A percentile compares a stretch with the other conserved stretches of the same genome.
These are phyloP conservation scores for Parathielavia appendiculata DNA, from an alignment of 495 filamentous ascomycete species.

Conservation along the genomic window DNA sequence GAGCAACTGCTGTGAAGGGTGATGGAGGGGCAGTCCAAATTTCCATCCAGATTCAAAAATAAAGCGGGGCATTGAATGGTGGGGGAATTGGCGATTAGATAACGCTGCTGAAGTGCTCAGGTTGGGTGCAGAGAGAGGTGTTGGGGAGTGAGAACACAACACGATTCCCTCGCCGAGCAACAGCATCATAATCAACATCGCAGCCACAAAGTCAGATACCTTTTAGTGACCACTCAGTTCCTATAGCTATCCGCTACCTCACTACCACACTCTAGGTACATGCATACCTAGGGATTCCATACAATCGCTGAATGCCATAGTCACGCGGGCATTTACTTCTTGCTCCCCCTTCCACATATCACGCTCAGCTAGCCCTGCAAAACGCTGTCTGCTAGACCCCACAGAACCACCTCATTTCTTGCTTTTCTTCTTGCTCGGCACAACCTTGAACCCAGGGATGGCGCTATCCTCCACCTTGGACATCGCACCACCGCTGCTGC, in stretches of 20 bases:
- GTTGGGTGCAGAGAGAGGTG: neutral
- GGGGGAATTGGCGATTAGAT: conserved; percentile 23
- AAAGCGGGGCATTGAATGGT: conserved; percentile 26
- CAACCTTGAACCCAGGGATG: conserved; percentile 74
- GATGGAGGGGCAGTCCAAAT: conserved; percentile 24
- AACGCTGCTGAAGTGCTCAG: neutral
- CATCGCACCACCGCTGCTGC: neutral
- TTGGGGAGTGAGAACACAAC: no score
- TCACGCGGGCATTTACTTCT: neutral
- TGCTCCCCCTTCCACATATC: neutral
- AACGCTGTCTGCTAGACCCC: no score
- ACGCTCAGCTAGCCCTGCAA: neutral
- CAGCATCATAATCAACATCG: no score
- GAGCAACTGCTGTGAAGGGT: neutral
- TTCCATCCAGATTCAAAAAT: conserved; percentile 17
- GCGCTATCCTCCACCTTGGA: conserved; percentile 43
- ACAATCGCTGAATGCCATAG: neutral
- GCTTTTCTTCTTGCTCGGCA: conserved; percentile 84
- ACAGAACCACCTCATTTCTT: conserved; percentile 39
- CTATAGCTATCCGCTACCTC: neutral
- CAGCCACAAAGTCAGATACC: no score
- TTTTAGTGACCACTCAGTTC: neutral
- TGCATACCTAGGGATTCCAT: neutral
- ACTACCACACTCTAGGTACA: conserved; percentile 2
- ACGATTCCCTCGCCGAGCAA: no score